Evolutionary conservation across 352 stramenopile species (phyloP).

Genomic region (Phytophthora cajani): DNA sequence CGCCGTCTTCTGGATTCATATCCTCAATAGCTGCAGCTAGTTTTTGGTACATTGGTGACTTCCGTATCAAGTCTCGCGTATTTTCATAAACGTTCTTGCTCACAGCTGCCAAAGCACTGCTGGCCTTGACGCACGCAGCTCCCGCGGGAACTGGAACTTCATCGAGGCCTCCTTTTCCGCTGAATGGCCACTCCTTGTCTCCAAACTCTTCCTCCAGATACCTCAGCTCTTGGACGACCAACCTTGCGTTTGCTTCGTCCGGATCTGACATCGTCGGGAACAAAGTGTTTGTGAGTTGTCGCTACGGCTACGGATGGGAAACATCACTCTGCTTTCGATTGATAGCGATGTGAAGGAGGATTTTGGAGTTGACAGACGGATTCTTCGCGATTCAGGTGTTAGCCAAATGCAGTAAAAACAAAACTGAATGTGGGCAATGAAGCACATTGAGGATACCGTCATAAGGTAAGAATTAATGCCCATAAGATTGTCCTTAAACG

Average conservation of each 20-base stretch:
- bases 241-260: conserved; percentile 24
- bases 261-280: neutral
- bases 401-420: too few species aligned
- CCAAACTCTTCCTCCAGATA: conserved; percentile 12
- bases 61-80: neutral
- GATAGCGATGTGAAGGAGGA: too few species aligned
- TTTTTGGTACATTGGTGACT: neutral
- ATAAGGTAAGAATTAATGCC: too few species aligned
- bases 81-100: neutral
- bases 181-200: conserved; percentile 10
- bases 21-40: neutral
- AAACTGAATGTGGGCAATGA: too few species aligned
- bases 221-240: neutral
- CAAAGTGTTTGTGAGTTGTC: too few species aligned
- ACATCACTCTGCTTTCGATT: too few species aligned
- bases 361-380: too few species aligned
- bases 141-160: neutral
- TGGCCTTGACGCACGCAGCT: neutral
- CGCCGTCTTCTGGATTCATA: neutral
- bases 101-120: neutral
- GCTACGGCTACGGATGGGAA: too few species aligned
- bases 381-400: too few species aligned
- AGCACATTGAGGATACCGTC: too few species aligned
- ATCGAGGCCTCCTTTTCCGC: neutral
- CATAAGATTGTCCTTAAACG: too few species aligned